phyloP scores from a whole-genome alignment of 495 filamentous ascomycete species.

The Aspergillus homomorphus region DNA sequence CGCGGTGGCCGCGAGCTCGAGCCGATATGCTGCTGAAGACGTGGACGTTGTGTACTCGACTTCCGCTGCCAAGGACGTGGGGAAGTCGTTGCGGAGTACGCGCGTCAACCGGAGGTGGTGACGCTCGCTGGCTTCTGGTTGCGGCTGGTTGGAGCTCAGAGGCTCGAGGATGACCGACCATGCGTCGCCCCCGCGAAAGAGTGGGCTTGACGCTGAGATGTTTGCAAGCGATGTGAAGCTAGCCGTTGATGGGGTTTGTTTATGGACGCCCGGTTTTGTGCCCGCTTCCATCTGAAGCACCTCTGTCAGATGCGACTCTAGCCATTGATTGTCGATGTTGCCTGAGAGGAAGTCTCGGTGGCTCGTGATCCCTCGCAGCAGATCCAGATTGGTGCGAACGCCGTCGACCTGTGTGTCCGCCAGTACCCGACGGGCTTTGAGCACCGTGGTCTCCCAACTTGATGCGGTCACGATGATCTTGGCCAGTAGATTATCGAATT shows the following conservation, averaged over 20 bases:
- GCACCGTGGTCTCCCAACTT: constrained; percentile 47
- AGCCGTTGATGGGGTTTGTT: constrained; percentile 2
- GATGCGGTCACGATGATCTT: constrained; percentile 59
- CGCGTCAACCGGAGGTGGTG: constrained; percentile 52
- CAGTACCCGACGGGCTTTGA: constrained; percentile 52
- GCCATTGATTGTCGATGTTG: constrained; percentile 55
- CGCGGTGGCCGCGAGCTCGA: constrained; percentile 47
- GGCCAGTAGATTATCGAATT: constrained; percentile 59
- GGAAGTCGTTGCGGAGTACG: constrained; percentile 58
- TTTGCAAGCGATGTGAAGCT: constrained; percentile 4
- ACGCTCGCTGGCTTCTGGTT: constrained; percentile 9
- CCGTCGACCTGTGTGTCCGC: constrained; percentile 52
- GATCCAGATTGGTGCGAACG: constrained; percentile 53
- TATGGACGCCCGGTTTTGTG: constrained; percentile 14
- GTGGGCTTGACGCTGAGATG: constrained; percentile 32
- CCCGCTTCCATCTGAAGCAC: constrained; percentile 32
- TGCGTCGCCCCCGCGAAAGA: constrained; percentile 55
- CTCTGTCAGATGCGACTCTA: constrained; percentile 45
- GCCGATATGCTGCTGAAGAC: constrained; percentile 36
- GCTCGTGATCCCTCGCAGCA: constrained; percentile 51
- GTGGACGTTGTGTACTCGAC: constrained; percentile 50
- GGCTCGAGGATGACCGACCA: constrained; percentile 52
- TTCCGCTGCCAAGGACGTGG: constrained; percentile 50
- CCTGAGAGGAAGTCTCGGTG: constrained; percentile 46
- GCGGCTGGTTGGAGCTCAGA: constrained; percentile 13